These are phyloP conservation scores for Zygosaccharomyces pseudobailii DNA, from an alignment of 1,139 yeast genomes.

Conservation along the genomic window DNA sequence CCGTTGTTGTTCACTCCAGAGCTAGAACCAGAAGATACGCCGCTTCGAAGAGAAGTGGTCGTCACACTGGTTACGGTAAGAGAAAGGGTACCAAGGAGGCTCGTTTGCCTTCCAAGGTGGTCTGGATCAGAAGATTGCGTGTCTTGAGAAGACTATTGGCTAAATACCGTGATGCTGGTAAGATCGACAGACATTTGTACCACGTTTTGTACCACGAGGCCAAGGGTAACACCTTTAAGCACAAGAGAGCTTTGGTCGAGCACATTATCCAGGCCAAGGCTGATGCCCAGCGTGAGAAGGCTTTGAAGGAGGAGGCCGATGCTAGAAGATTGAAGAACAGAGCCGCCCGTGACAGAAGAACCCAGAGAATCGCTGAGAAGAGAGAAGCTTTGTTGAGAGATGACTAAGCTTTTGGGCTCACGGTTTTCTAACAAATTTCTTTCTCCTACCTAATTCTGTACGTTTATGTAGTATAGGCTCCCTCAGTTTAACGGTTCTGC, in stretches of 20 bases:
- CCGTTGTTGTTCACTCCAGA: slow-evolving; percentile 96
- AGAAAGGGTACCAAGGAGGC: slow-evolving; percentile 99
- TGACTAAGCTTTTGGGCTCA: slow-evolving; percentile 33
- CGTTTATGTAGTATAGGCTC: slow-evolving; percentile 16
- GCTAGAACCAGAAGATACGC: slow-evolving; percentile 97
- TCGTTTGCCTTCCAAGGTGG: slow-evolving; percentile 96
- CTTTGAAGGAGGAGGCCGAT: slow-evolving; percentile 97
- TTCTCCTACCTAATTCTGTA: slow-evolving; percentile 14
- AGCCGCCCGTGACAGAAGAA: slow-evolving; percentile 99
- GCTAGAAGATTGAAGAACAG: slow-evolving; percentile 99
- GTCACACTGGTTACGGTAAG: slow-evolving; percentile 99
- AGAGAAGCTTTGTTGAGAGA: slow-evolving; percentile 83
- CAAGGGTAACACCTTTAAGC: slow-evolving; percentile 99
- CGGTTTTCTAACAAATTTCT: slow-evolving; percentile 7
- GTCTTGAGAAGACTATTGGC: slow-evolving; percentile 98
- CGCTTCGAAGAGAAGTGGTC: slow-evolving; percentile 96
- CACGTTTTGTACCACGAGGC: slow-evolving; percentile 95
- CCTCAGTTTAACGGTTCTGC: slow-evolving; percentile 6
- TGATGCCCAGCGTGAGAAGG: slow-evolving; percentile 99
- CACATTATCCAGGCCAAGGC: slow-evolving; percentile 99
- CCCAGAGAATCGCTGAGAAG: slow-evolving; percentile 96
- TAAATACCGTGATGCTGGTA: slow-evolving; percentile 99
- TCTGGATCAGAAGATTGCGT: slow-evolving; percentile 99
- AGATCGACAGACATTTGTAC: slow-evolving; percentile 99
- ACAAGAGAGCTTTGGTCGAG: slow-evolving; percentile 99